phyloP scores from a whole-genome alignment of 768 basidiomycete genomes.

The Tylopilus sp. region DNA sequence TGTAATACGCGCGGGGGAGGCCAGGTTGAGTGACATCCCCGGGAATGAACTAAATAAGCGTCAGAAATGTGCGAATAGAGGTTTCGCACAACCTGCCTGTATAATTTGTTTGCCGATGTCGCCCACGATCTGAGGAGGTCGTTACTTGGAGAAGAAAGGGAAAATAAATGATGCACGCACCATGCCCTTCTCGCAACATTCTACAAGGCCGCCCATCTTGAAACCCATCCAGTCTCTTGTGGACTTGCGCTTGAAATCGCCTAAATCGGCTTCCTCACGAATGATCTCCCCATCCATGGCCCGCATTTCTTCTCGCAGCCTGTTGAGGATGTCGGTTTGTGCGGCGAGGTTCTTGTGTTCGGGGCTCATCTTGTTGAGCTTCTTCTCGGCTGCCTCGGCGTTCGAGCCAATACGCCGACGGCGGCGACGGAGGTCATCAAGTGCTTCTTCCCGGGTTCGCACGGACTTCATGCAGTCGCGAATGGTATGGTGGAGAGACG shows the following conservation, averaged over 20 bases:
- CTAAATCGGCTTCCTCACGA: conserved; percentile 72
- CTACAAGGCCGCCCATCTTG: conserved; percentile 85
- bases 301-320: conserved; percentile 73
- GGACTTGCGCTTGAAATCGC: conserved; percentile 77
- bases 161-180: conserved; percentile 30
- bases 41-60: conserved; percentile 60
- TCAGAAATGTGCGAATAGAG: not conserved
- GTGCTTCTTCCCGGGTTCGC: conserved; percentile 76
- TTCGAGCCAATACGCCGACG: conserved; percentile 62
- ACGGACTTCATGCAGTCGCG: conserved; percentile 71
- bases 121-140: conserved; percentile 39
- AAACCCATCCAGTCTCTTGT: conserved; percentile 70
- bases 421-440: conserved; percentile 73
- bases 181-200: conserved; percentile 78
- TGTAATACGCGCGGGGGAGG: conserved; percentile 67
- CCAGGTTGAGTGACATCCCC: conserved; percentile 81
- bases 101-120: conserved; percentile 47
- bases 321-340: conserved; percentile 72
- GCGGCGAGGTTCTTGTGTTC: conserved; percentile 79
- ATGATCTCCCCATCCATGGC: conserved; percentile 79
- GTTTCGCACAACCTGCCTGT: conserved; percentile 28
- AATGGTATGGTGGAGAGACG: conserved; percentile 64
- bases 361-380: conserved; percentile 83
- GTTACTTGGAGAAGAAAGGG: not conserved
- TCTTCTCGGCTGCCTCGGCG: conserved; percentile 83